Evolutionary conservation across 106 monocot species (phyloP).

Genomic region (Ottelia alismoides): DNA sequence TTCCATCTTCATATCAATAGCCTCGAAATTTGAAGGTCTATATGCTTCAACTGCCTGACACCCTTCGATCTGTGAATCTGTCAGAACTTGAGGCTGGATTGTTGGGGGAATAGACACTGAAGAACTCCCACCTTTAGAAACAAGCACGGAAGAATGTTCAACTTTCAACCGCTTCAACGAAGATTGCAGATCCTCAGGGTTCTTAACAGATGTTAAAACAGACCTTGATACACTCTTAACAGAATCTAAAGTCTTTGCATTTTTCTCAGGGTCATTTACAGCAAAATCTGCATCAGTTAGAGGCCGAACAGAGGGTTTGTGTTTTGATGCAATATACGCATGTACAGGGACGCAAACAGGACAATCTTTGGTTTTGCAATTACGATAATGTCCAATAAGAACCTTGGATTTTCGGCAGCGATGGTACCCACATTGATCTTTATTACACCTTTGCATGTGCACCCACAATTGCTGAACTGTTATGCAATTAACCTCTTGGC

Average conservation of each 20-base stretch:
- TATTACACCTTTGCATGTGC: slow-evolving; percentile 55
- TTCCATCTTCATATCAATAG: slow-evolving; percentile 38
- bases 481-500: slow-evolving; percentile 44
- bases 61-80: slow-evolving; percentile 14
- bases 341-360: slow-evolving; percentile 68
- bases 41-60: slow-evolving; percentile 16
- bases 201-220: slow-evolving; percentile 22
- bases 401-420: slow-evolving; percentile 40
- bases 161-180: slow-evolving; percentile 52
- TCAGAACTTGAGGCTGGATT: slow-evolving; percentile 19
- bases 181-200: slow-evolving; percentile 26
- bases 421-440: slow-evolving; percentile 35
- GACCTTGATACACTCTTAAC: slow-evolving; percentile 22
- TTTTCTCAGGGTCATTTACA: slow-evolving; percentile 22
- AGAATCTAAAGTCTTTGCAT: slow-evolving; percentile 9
- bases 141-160: slow-evolving; percentile 25
- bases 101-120: slow-evolving; percentile 19
- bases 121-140: slow-evolving; percentile 32
- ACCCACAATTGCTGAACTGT: slow-evolving; percentile 42
- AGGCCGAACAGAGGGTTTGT: slow-evolving; percentile 9
- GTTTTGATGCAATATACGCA: slow-evolving; percentile 23
- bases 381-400: slow-evolving; percentile 38
- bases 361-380: slow-evolving; percentile 40
- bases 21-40: slow-evolving; percentile 19
- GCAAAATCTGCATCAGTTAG: slow-evolving; percentile 10